These are phyloP conservation scores for Trametopsis cervina DNA, from an alignment of 768 basidiomycete species.

Conservation along the genomic window DNA sequence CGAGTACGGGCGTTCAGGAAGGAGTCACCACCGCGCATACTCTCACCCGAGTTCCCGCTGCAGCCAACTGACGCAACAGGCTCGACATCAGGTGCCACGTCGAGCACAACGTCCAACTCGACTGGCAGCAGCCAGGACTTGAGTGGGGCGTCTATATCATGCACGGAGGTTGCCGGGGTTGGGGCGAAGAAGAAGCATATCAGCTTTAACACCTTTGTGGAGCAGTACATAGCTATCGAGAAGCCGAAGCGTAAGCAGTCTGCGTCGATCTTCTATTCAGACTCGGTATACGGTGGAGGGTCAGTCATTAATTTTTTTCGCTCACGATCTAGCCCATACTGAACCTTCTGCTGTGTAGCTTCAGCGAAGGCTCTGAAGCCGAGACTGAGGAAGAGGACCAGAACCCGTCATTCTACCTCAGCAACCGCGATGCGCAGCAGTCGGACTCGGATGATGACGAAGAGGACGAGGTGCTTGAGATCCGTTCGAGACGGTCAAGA, in stretches of 20 bases:
- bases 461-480: conserved; percentile 56
- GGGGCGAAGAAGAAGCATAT: conserved; percentile 77
- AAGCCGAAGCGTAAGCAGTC: conserved; percentile 43
- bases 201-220: conserved; percentile 96
- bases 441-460: conserved; percentile 37
- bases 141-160: conserved; percentile 19
- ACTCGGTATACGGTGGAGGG: conserved; percentile 52
- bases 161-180: conserved; percentile 19
- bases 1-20: conserved; percentile 46
- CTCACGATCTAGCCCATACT: neutral
- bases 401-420: conserved; percentile 20
- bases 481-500: conserved; percentile 38
- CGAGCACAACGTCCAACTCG: conserved; percentile 25
- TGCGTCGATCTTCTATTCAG: conserved; percentile 16
- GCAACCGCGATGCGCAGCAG: conserved; percentile 8
- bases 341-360: conserved; percentile 30
- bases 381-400: conserved; percentile 43
- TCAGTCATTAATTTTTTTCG: conserved; percentile 28
- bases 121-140: conserved; percentile 28
- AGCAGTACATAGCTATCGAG: conserved; percentile 91
- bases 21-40: conserved; percentile 66
- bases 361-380: conserved; percentile 65
- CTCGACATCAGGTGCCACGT: conserved; percentile 2
- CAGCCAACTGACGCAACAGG: neutral
- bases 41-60: conserved; percentile 15